Evolutionary conservation across 2,329 filamentous ascomycete species (phyloP).

Genomic region (Neocucurbitaria cava): DNA sequence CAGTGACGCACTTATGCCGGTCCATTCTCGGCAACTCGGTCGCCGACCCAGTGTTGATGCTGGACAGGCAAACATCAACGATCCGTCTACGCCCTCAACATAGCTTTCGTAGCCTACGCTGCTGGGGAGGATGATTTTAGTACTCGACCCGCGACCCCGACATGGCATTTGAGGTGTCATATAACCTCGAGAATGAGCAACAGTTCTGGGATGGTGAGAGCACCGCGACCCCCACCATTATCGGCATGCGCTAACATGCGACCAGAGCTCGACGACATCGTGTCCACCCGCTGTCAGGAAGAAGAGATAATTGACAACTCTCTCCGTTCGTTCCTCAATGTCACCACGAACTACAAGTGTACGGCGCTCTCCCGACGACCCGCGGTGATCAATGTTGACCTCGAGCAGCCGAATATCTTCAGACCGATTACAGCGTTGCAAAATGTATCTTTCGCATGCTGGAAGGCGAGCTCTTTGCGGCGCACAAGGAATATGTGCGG

Average conservation of each 20-base stretch:
- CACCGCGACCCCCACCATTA: slow-evolving; percentile 33
- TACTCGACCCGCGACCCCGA: slow-evolving; percentile 45
- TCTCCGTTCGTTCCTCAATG: slow-evolving; percentile 80
- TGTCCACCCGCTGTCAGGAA: slow-evolving; percentile 64
- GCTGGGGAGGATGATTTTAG: slow-evolving; percentile 47
- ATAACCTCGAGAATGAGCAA: slow-evolving; percentile 77
- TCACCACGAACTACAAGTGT: slow-evolving; percentile 77
- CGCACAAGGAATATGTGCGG: slow-evolving; percentile 84
- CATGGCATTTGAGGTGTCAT: slow-evolving; percentile 73
- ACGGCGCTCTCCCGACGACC: slow-evolving; percentile 17
- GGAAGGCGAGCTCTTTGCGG: slow-evolving; percentile 74
- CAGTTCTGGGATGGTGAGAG: slow-evolving; percentile 86
- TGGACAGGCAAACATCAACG: slow-evolving; percentile 28
- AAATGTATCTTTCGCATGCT: slow-evolving; percentile 82
- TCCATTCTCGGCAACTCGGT: slow-evolving; percentile 24
- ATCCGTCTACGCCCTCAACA: slow-evolving; percentile 27
- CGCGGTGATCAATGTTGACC: slow-evolving; percentile 25
- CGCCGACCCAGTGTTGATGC: slow-evolving; percentile 22
- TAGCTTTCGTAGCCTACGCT: slow-evolving; percentile 25
- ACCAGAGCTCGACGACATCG: slow-evolving; percentile 71
- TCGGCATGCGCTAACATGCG: slow-evolving; percentile 26
- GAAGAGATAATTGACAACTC: slow-evolving; percentile 81
- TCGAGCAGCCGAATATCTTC: slow-evolving; percentile 69
- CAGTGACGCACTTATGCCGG: slow-evolving; percentile 35
- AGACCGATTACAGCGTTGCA: slow-evolving; percentile 79